Evolutionary conservation across 805 yeast genomes (phyloP).

Genomic region (Hanseniaspora vineae): DNA sequence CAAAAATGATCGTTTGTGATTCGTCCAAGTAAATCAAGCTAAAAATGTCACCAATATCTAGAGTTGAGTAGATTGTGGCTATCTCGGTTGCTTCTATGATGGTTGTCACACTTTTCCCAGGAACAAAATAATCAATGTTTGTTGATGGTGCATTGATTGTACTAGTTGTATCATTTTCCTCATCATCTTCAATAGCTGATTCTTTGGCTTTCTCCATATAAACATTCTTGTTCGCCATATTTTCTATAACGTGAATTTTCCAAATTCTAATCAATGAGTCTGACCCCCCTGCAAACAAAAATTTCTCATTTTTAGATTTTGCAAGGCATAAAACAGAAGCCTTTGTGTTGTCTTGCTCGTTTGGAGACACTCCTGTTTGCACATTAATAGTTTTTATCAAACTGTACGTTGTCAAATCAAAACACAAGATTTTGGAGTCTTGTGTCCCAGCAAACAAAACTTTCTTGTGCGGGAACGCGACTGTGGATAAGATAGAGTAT

Average conservation of each 20-base stretch:
- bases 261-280: conserved; percentile 84
- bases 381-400: conserved; percentile 34
- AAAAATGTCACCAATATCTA: conserved; percentile 90
- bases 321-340: conserved; percentile 52
- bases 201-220: background rate
- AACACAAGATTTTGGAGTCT: conserved; percentile 62
- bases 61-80: conserved; percentile 67
- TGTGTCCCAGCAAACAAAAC: conserved; percentile 84
- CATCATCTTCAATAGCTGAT: conserved; percentile 3
- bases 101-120: background rate
- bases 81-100: conserved; percentile 27
- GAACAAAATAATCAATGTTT: too few species aligned
- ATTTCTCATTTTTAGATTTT: conserved; percentile 35
- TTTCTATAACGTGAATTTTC: conserved; percentile 36
- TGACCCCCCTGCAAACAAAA: conserved; percentile 73
- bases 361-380: conserved; percentile 30
- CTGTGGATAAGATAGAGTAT: conserved; percentile 61
- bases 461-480: conserved; percentile 43
- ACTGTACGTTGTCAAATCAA: conserved; percentile 54
- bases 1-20: conserved; percentile 56
- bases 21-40: conserved; percentile 58
- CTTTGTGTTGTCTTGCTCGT: conserved; percentile 17
- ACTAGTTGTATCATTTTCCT: background rate
- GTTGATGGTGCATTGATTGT: too few species aligned
- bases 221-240: conserved; percentile 4